Percentiles rank a stretch among this genome's conserved stretches.
Evolutionary conservation across 2,329 filamentous ascomycete genomes (phyloP).

Genomic region (Onygena corvina): DNA sequence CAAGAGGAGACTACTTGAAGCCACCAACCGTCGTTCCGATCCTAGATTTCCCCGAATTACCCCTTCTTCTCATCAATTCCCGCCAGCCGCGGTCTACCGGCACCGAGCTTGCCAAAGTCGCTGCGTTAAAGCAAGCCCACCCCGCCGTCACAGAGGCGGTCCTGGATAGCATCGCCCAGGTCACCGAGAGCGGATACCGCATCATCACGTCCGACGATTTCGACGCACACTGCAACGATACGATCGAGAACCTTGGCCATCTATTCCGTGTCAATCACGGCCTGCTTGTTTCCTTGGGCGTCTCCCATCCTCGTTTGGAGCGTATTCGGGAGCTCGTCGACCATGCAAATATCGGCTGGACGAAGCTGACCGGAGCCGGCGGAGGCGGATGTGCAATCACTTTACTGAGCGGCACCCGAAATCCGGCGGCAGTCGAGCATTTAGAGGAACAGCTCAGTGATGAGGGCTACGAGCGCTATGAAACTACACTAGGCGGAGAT

Average conservation of each 20-base stretch:
- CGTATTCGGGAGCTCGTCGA: slow-evolving; percentile 84
- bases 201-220: slow-evolving; percentile 52
- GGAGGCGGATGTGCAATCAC: slow-evolving; percentile 95
- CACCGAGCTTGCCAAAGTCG: slow-evolving; percentile 78
- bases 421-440: slow-evolving; percentile 44
- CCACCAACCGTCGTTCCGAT: slow-evolving; percentile 66
- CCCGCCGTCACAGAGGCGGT: slow-evolving; percentile 69
- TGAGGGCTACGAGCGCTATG: slow-evolving; percentile 72
- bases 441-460: slow-evolving; percentile 54
- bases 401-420: slow-evolving; percentile 57
- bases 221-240: slow-evolving; percentile 38
- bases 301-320: slow-evolving; percentile 88
- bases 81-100: slow-evolving; percentile 75
- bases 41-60: slow-evolving; percentile 82
- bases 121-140: slow-evolving; percentile 55
- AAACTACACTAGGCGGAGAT: slow-evolving; percentile 82
- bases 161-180: slow-evolving; percentile 66
- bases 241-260: slow-evolving; percentile 66
- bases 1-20: slow-evolving; percentile 62
- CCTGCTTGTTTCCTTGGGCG: slow-evolving; percentile 75
- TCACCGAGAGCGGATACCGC: slow-evolving; percentile 45
- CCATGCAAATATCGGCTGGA: slow-evolving; percentile 83
- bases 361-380: slow-evolving; percentile 89
- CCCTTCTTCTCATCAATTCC: slow-evolving; percentile 80
- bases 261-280: slow-evolving; percentile 92